A percentile compares a stretch with the other conserved stretches of the same genome.
Evolutionary conservation across 768 basidiomycete species (phyloP).

Genomic region (Suillus tomentosus): DNA sequence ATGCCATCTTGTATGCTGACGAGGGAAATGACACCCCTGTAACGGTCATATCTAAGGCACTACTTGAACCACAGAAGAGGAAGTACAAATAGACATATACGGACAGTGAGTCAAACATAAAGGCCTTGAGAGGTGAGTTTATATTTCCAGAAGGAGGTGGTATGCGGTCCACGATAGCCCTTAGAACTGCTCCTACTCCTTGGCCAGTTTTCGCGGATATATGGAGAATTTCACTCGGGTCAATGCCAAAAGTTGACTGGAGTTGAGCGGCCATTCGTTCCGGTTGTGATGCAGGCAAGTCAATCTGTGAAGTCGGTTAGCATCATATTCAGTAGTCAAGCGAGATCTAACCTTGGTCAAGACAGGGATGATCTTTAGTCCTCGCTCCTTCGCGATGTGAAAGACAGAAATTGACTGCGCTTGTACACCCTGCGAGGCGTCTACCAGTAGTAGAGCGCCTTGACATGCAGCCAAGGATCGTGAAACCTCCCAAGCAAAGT

Average conservation of each 20-base stretch:
- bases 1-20: conserved; percentile 81
- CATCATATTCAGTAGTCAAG: conserved; percentile 2
- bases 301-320: conserved; percentile 60
- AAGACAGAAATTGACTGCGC: conserved; percentile 97
- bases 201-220: conserved; percentile 94
- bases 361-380: conserved; percentile 84
- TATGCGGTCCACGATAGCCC: conserved; percentile 80
- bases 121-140: conserved; percentile 68
- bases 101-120: conserved; percentile 93
- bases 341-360: conserved; percentile 75
- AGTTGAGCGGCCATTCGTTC: conserved; percentile 81
- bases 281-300: conserved; percentile 87
- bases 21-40: conserved; percentile 93
- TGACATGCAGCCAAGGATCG: conserved; percentile 92
- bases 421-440: conserved; percentile 97
- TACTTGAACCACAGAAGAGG: conserved; percentile 14
- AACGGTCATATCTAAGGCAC: conserved; percentile 80
- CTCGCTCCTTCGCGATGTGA: conserved; percentile 81
- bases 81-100: conserved; percentile 26
- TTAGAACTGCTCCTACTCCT: conserved; percentile 76
- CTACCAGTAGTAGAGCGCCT: conserved; percentile 85
- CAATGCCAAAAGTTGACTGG: conserved; percentile 77
- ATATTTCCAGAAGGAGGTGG: conserved; percentile 70
- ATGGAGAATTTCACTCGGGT: conserved; percentile 69
- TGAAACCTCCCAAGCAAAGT: conserved; percentile 97